Evolutionary conservation across 805 yeast species (phyloP).

Genomic region (Monosporozyma aerobia): DNA sequence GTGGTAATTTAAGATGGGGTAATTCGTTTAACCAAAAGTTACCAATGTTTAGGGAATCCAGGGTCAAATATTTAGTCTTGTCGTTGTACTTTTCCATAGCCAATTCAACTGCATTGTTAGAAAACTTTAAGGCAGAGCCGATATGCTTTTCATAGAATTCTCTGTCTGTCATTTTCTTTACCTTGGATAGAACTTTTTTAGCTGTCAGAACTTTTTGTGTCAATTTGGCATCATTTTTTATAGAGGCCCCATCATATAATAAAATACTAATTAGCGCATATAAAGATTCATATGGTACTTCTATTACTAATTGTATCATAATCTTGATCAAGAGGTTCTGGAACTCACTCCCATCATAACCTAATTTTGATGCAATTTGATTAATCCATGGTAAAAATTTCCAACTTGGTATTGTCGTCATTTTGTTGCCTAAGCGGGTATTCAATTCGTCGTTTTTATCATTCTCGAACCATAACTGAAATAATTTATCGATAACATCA

Average conservation of each 20-base stretch:
- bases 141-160: conserved; percentile 28
- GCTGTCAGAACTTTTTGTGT: conserved; percentile 46
- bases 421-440: conserved; percentile 29
- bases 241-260: conserved; percentile 33
- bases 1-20: conserved; percentile 43
- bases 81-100: conserved; percentile 36
- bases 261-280: conserved; percentile 53
- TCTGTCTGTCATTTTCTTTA: conserved; percentile 25
- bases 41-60: conserved; percentile 34
- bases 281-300: conserved; percentile 67
- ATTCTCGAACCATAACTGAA: conserved; percentile 75
- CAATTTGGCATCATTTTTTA: conserved; percentile 31
- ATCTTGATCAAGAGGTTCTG: conserved; percentile 45
- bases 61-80: conserved; percentile 15
- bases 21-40: conserved; percentile 50
- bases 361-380: conserved; percentile 67
- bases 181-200: conserved; percentile 35
- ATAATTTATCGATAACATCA: conserved; percentile 62
- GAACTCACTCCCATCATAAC: conserved; percentile 41
- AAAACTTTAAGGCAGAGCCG: conserved; percentile 40
- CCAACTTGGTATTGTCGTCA: conserved; percentile 42
- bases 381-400: conserved; percentile 74
- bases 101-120: conserved; percentile 41
- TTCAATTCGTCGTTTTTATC: conserved; percentile 39
- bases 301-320: conserved; percentile 37